Evolutionary conservation across 305 asterid species (phyloP).

Genomic region (Fraxinus xanthoxyloides): DNA sequence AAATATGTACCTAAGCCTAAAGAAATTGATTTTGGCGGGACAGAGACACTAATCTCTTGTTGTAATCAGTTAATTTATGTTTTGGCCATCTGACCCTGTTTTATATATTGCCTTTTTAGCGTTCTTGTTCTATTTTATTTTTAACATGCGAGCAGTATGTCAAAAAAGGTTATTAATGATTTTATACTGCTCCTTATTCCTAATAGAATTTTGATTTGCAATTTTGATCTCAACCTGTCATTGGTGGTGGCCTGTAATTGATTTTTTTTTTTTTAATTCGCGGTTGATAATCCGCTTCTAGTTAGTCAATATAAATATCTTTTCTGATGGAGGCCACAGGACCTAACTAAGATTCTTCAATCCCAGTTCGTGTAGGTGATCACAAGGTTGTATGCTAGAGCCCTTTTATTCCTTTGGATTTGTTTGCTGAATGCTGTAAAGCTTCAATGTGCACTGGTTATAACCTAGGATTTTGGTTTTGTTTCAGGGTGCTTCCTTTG

Average conservation of each 20-base stretch:
- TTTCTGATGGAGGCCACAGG: constrained; percentile 4
- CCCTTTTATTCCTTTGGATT: constrained; percentile 12
- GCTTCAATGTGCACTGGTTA: constrained; percentile 16
- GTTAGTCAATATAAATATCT: neutral
- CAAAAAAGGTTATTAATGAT: neutral
- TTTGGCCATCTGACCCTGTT: neutral
- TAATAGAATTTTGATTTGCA: constrained; percentile 7
- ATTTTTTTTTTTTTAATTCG: neutral
- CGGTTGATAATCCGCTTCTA: neutral
- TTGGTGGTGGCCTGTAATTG: neutral
- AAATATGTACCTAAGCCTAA: neutral
- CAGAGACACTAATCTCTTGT: neutral
- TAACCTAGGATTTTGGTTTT: constrained; percentile 24
- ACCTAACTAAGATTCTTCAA: neutral
- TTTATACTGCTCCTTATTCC: constrained; percentile 1
- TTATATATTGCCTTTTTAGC: neutral
- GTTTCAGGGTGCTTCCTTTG: constrained; percentile 65
- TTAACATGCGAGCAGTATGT: neutral
- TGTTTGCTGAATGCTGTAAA: constrained; percentile 9
- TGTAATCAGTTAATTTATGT: neutral
- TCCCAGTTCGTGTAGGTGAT: neutral
- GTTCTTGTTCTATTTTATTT: constrained; percentile 1
- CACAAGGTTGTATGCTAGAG: neutral
- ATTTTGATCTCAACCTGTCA: neutral
- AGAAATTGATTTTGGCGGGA: neutral